Percentiles rank a stretch among this genome's conserved stretches.
These are phyloP conservation scores for Litsea cubeba DNA, from an alignment of 164 flowering plant species.

Conservation along the genomic window DNA sequence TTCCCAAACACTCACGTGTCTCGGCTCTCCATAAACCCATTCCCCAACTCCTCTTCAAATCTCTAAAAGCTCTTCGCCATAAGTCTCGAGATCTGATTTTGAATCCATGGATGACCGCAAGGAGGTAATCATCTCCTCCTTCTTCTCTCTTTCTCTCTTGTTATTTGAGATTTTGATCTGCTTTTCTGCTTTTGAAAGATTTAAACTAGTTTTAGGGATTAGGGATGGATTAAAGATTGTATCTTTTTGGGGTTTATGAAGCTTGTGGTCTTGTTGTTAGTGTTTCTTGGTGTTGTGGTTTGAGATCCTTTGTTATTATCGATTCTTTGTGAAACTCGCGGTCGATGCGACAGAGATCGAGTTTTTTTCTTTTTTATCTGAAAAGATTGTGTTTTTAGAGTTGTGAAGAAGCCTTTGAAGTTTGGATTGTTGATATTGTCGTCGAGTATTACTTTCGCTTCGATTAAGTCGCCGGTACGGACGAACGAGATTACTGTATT, in stretches of 20 bases:
- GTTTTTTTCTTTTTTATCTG: too few relatives aligned
- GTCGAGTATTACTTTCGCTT: too few relatives aligned
- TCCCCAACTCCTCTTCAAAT: neutral
- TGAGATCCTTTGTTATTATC: neutral
- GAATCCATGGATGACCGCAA: conserved; percentile 19
- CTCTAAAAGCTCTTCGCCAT: neutral
- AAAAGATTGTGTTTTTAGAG: neutral
- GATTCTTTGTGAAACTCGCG: neutral
- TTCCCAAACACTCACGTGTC: neutral
- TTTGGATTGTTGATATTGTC: too few relatives aligned
- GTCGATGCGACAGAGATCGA: neutral
- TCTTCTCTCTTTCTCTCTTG: neutral
- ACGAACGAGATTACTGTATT: too few relatives aligned
- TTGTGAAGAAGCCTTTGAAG: too few relatives aligned
- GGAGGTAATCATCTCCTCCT: conserved; percentile 9
- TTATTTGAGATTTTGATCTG: neutral
- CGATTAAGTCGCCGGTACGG: too few relatives aligned
- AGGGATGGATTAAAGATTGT: neutral
- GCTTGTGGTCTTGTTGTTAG: neutral
- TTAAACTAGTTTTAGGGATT: neutral
- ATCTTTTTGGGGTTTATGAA: neutral
- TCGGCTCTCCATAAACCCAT: too few relatives aligned
- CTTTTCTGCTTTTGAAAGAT: neutral
- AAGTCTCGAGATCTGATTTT: neutral
- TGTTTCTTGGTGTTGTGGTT: neutral